Base-by-base conservation (phyloP, 257 asterid species). In the Mitragyna speciosa region DNA sequence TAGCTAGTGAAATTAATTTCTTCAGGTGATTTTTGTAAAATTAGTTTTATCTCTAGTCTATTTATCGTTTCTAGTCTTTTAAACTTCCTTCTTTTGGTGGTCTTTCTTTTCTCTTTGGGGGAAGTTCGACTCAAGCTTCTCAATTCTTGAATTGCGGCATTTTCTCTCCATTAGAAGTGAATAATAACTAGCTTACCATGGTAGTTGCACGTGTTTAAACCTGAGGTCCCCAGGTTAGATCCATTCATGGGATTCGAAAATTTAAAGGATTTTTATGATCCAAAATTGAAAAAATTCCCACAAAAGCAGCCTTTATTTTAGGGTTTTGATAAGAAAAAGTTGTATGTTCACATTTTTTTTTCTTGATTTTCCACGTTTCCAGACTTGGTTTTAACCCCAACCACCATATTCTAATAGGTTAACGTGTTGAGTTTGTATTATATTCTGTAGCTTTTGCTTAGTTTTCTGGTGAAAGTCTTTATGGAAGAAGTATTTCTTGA, bases 281-380 rank as follows among this genome's bases (percentile, higher is more conserved):
- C 12, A 72, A 12, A 70, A 8, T 41, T 58, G 48, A 1, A 11
- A 48, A 41, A 65, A 45, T 54, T 22, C 58, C 64, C 56, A 30
- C 16, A 15, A 0, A 12, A 45, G 47, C 74, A 5, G 70, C 47
- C 69, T 56, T 67, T 49, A 76, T 69, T 75, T 82, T 87, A 85
- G 92, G 92, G 92, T 88, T 87, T 81, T 59, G 14, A 77, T 72
- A 28, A 58, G 22, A 58, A 36, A 58, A 58, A 28, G 28, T 58
- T 14, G 39, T 5, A 5, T 65, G 22, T 84, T 79, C 75, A 47
- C 70, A 81, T 39, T 41, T 56, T 26, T 56, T 26, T 48, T 58
- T 64, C 65, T 59, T 31, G 20, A 73, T 56, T 70, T 83, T 83
- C 78, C 82, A 39, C 75, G 58, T 2, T 39, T 15, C 68, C 28